Evolutionary conservation across 192 early-diverging fungal genomes (phyloP).

Genomic region (Obelidium mucronatum): DNA sequence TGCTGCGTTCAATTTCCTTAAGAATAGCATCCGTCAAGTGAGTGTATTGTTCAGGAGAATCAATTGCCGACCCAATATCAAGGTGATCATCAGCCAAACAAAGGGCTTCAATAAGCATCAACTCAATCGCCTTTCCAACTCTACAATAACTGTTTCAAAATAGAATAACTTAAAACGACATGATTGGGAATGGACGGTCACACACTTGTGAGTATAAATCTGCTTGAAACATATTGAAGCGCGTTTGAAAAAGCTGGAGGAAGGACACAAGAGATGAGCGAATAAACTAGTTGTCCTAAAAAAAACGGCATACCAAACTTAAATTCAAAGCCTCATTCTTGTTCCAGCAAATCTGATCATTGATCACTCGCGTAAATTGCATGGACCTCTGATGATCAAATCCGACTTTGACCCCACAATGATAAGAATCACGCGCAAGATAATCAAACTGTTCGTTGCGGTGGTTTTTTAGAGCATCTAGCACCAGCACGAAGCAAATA

Average conservation of each 20-base stretch:
- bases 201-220: conserved; percentile 80
- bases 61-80: conserved; percentile 62
- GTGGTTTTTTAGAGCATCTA: conserved; percentile 34
- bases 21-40: conserved; percentile 86
- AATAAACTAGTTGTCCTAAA: background rate
- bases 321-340: conserved; percentile 91
- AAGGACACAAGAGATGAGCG: no score
- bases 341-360: conserved; percentile 89
- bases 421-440: conserved; percentile 72
- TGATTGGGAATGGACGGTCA: background rate
- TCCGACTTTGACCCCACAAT: conserved; percentile 71
- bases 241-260: conserved; percentile 39
- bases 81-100: conserved; percentile 80
- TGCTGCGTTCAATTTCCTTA: conserved; percentile 53
- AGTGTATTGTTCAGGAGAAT: conserved; percentile 71
- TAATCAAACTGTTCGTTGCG: conserved; percentile 58
- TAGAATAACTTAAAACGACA: no score
- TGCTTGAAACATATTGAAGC: conserved; percentile 55
- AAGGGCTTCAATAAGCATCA: conserved; percentile 91
- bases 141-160: conserved; percentile 31
- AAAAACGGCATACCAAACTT: conserved; percentile 42
- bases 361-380: conserved; percentile 82
- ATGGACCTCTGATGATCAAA: conserved; percentile 73
- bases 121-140: conserved; percentile 74
- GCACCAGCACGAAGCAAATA: conserved; percentile 66